Percentiles rank a stretch among this genome's conserved stretches.
These are phyloP conservation scores for Wickerhamomyces canadensis DNA, from an alignment of 805 yeast genomes.

Conservation along the genomic window DNA sequence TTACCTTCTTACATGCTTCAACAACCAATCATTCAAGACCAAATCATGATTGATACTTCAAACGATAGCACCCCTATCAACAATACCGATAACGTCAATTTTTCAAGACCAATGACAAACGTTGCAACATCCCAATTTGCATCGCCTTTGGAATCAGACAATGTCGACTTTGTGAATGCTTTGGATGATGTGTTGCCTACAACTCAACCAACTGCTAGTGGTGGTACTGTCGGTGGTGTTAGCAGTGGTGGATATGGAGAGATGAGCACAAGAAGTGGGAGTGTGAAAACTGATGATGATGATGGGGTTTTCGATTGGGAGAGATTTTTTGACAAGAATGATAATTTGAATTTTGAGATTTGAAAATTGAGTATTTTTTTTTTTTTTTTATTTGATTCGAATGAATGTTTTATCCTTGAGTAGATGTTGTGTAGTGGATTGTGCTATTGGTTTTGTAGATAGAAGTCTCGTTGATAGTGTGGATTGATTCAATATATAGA, in stretches of 20 bases:
- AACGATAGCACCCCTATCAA: not conserved
- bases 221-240: not conserved
- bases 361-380: not conserved
- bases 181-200: not conserved
- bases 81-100: not conserved
- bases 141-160: not conserved
- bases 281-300: constrained; percentile 13
- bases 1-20: constrained; percentile 74
- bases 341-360: constrained; percentile 10
- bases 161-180: not conserved
- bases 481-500: no score
- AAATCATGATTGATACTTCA: no score
- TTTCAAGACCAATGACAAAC: not conserved
- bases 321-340: constrained; percentile 21
- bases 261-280: constrained; percentile 3
- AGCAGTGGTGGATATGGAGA: no score
- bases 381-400: no score
- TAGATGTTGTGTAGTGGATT: no score
- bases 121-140: constrained; percentile 6
- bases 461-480: no score
- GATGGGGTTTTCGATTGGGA: constrained; percentile 24
- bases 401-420: no score
- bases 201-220: no score
- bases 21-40: constrained; percentile 10
- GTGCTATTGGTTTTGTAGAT: no score